phyloP scores from a whole-genome alignment of 2,329 filamentous ascomycete species.

The Colletotrichum cereale region DNA sequence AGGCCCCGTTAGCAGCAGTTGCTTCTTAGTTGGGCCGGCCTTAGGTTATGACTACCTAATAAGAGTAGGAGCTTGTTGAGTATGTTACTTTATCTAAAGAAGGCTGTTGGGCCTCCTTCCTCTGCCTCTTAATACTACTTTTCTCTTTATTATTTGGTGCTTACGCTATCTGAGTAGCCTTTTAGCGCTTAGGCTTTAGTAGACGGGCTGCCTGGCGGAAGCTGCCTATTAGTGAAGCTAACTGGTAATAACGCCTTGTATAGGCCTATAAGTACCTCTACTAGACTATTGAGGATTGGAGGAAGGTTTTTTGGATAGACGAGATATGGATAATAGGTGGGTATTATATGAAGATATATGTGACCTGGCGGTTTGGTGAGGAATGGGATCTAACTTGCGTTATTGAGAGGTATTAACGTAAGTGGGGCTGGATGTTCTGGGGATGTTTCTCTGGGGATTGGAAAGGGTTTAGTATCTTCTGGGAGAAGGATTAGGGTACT shows the following conservation, averaged over 20 bases:
- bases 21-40: too few species aligned
- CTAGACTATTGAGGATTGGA: neutral
- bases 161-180: too few species aligned
- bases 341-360: neutral
- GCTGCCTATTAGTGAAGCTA: neutral
- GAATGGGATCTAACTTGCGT: neutral
- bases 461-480: neutral
- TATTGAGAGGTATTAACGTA: neutral
- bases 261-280: neutral
- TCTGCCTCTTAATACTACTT: too few species aligned
- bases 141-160: too few species aligned
- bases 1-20: too few species aligned
- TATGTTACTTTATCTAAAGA: too few species aligned
- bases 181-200: too few species aligned
- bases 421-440: neutral
- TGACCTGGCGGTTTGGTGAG: neutral
- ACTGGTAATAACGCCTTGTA: neutral
- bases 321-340: neutral
- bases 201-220: neutral
- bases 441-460: neutral
- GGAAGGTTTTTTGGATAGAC: neutral
- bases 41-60: too few species aligned
- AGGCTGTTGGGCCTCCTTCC: too few species aligned
- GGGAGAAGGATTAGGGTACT: neutral
- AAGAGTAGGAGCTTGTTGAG: too few species aligned